A percentile compares a stretch with the other conserved stretches of the same genome.
These are phyloP conservation scores for Austropuccinia psidii DNA, from an alignment of 1,284 basidiomycete species.

Conservation along the genomic window DNA sequence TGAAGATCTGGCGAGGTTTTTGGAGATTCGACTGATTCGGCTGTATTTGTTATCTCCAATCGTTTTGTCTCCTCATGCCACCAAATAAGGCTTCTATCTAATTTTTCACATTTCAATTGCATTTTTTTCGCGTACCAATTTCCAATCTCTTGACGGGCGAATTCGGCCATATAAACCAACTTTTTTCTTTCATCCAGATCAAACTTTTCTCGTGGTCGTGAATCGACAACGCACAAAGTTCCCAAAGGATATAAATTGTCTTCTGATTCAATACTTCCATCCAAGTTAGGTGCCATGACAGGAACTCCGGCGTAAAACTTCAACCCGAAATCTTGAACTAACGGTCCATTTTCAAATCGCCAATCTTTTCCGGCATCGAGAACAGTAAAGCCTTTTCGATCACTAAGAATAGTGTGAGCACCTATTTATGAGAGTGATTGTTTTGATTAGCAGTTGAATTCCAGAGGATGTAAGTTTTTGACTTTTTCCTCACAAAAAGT, in stretches of 20 bases:
- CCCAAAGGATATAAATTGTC: constrained; percentile 40
- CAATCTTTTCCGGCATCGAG: constrained; percentile 35
- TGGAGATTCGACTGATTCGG: not conserved
- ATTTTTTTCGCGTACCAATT: constrained; percentile 39
- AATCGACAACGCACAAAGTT: constrained; percentile 44
- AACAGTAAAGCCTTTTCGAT: constrained; percentile 28
- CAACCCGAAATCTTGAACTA: constrained; percentile 12
- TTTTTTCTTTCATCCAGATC: constrained; percentile 41
- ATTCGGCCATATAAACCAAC: constrained; percentile 39
- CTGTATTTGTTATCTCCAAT: not conserved
- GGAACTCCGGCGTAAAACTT: constrained; percentile 38
- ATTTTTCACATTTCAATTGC: constrained; percentile 1
- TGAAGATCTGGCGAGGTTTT: constrained; percentile 4
- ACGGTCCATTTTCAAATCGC: constrained; percentile 23
- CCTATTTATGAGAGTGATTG: not conserved
- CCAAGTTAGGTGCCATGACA: constrained; percentile 35
- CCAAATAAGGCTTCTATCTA: not conserved
- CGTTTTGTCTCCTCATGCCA: constrained; percentile 9
- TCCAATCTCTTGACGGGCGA: constrained; percentile 40
- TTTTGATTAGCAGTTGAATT: not conserved
- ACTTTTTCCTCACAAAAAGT: constrained; percentile 18
- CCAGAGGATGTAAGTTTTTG: too few relatives aligned
- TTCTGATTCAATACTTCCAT: constrained; percentile 27
- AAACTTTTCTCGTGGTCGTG: constrained; percentile 41
- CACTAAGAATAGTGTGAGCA: constrained; percentile 34